These are phyloP conservation scores for Teunomyces aglyptinius DNA, from an alignment of 805 yeast genomes.

Conservation along the genomic window DNA sequence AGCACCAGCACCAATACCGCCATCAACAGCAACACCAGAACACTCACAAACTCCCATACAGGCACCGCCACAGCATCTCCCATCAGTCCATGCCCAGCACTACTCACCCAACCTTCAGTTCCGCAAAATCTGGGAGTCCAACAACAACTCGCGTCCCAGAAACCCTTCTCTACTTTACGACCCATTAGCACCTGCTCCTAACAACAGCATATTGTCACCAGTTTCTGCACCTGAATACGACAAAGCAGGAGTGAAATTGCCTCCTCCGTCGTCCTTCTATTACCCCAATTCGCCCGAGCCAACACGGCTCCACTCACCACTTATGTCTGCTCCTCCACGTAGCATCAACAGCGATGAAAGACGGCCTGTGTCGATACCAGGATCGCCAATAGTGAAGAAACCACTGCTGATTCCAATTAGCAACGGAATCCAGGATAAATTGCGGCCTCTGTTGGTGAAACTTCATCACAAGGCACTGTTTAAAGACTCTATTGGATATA, in stretches of 20 bases:
- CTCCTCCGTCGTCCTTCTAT: slow-evolving; percentile 21
- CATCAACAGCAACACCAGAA: slow-evolving; percentile 2
- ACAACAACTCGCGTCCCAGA: slow-evolving; percentile 28
- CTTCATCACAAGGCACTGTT: slow-evolving; percentile 16
- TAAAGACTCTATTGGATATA: slow-evolving; percentile 27
- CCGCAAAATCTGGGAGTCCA: slow-evolving; percentile 35
- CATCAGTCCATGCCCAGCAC: slow-evolving; percentile 15
- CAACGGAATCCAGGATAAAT: slow-evolving; percentile 23
- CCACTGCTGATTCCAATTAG: slow-evolving; percentile 17
- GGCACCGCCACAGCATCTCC: slow-evolving; percentile 5
- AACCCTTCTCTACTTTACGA: slow-evolving; percentile 49
- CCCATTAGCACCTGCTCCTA: slow-evolving; percentile 38
- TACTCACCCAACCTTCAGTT: slow-evolving; percentile 30
- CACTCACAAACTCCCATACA: not conserved
- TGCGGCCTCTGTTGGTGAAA: slow-evolving; percentile 38
- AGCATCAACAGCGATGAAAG: not conserved
- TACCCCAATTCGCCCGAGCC: slow-evolving; percentile 8
- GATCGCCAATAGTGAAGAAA: slow-evolving; percentile 12
- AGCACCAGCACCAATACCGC: slow-evolving; percentile 6
- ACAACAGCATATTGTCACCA: slow-evolving; percentile 1
- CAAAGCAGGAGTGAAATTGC: slow-evolving; percentile 15
- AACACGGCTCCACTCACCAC: slow-evolving; percentile 2
- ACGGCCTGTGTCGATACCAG: slow-evolving; percentile 11
- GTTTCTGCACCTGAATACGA: slow-evolving; percentile 4
- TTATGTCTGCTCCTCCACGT: slow-evolving; percentile 2